Percentiles rank a stretch among this genome's conserved stretches.
Evolutionary conservation across 495 filamentous ascomycete genomes (phyloP).

Genomic region (Neurospora intermedia): DNA sequence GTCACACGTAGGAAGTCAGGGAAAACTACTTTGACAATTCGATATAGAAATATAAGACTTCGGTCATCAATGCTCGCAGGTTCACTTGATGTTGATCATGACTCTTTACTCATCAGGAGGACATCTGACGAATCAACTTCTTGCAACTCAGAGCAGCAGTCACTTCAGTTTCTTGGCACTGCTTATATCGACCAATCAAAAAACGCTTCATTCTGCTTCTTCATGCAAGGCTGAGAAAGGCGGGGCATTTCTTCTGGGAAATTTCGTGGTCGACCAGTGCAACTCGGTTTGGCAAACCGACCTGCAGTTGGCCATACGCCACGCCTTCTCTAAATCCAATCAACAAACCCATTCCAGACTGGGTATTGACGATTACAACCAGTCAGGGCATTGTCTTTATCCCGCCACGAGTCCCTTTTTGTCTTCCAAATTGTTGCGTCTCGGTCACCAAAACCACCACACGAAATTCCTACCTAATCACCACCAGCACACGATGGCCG

Average conservation of each 20-base stretch:
- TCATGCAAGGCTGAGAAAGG: constrained; percentile 14
- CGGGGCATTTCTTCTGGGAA: constrained; percentile 13
- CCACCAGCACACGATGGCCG: constrained; percentile 10
- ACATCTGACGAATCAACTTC: background rate
- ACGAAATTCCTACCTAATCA: background rate
- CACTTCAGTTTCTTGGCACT: background rate
- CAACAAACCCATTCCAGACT: background rate
- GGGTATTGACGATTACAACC: background rate
- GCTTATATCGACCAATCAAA: background rate
- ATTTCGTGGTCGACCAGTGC: constrained; percentile 10
- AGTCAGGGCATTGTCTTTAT: background rate
- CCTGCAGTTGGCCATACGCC: background rate
- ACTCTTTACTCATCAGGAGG: background rate
- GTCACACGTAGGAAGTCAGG: background rate
- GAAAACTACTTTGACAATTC: background rate
- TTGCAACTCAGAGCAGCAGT: background rate
- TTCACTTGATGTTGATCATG: background rate
- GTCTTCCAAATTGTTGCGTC: background rate
- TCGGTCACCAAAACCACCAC: background rate
- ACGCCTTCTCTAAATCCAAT: background rate
- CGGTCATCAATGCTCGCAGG: background rate
- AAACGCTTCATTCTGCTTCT: background rate
- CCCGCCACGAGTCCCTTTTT: background rate
- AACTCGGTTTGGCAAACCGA: background rate
- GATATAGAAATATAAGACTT: background rate